Evolutionary conservation across 257 asterid genomes (phyloP), one percentile per base, ranked within the genome.

Genomic region (Solanum chiquidenum): DNA sequence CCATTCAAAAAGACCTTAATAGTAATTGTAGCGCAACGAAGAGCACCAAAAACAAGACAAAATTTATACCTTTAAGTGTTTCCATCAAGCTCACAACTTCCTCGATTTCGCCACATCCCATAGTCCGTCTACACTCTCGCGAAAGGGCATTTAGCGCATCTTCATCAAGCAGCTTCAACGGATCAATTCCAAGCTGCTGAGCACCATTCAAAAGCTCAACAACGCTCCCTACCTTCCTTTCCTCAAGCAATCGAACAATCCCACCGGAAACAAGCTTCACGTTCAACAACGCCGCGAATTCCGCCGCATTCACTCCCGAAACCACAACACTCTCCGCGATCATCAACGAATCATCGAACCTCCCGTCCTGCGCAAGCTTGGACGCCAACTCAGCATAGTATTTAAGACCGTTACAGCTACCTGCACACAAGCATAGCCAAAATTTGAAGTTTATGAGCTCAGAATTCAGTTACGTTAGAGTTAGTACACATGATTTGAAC

Each of bases 361-460:
- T 93, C 82, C 99, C 99, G 12, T 92, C 94, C 72, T 90, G 92
- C 2, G 95, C 96, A 83, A 95, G 93, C 90, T 94, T 94, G 8
- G 98, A 94, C 25, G 98, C 98, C 33, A 95, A 89, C 74, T 93
- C 92, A 23, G 98, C 92, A 91, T 94, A 89, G 93, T 94, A 90
- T 74, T 87, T 90, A n/a, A 92, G 89, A 87, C 90, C 83, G 23
- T 60, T 89, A 83, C 93, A 74, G 31, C 14, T 74, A 74, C 83
- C 83, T 74, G 0, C 31, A 74, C 79, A 71, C 16, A 34, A 12
- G 1, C 29, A 35, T 1, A 35, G 18, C 18, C 49, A 9, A 2
- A 5, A 74, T 34, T 35, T 73, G 66, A 58, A 8, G 66, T 58
- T 58, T 58, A 55, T 20, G 66, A 20, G 66, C 20, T 58, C 5